A percentile compares a stretch with the other conserved stretches of the same genome.
Conservation (phyloP, 345 rosid genomes). For the Limnanthes douglasii region DNA sequence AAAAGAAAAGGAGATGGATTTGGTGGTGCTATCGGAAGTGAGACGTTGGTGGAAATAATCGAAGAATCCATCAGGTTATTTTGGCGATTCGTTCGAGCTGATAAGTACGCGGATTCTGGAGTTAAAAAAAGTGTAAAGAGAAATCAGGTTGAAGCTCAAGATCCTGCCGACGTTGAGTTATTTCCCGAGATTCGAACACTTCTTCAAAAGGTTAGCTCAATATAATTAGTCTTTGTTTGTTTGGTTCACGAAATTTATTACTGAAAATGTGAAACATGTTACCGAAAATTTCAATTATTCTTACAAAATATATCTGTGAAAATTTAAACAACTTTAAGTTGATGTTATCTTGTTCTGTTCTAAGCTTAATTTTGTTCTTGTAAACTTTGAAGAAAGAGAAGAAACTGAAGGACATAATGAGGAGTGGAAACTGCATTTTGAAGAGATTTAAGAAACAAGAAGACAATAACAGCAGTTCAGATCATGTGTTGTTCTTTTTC, state of each 20-base stretch:
- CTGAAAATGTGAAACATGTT: too few species aligned
- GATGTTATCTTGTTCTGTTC: too few species aligned
- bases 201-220: slow-evolving; percentile 50
- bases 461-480: slow-evolving; percentile 26
- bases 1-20: slow-evolving; percentile 17
- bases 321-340: background rate
- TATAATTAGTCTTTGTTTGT: background rate
- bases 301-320: background rate
- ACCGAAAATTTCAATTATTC: too few species aligned
- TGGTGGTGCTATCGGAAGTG: slow-evolving; percentile 28
- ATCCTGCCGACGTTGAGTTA: slow-evolving; percentile 27
- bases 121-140: slow-evolving; percentile 26
- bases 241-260: background rate
- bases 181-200: slow-evolving; percentile 25
- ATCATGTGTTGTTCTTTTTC: slow-evolving; percentile 44
- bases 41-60: slow-evolving; percentile 61
- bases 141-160: slow-evolving; percentile 47
- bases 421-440: slow-evolving; percentile 41
- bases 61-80: slow-evolving; percentile 87
- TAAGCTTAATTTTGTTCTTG: background rate
- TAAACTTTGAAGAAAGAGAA: slow-evolving; percentile 49
- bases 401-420: slow-evolving; percentile 47
- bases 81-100: slow-evolving; percentile 73
- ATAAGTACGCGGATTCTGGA: slow-evolving; percentile 31
- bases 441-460: slow-evolving; percentile 38